Evolutionary conservation across 768 basidiomycete species (phyloP).

Genomic region (Vishniacozyma victoriae): DNA sequence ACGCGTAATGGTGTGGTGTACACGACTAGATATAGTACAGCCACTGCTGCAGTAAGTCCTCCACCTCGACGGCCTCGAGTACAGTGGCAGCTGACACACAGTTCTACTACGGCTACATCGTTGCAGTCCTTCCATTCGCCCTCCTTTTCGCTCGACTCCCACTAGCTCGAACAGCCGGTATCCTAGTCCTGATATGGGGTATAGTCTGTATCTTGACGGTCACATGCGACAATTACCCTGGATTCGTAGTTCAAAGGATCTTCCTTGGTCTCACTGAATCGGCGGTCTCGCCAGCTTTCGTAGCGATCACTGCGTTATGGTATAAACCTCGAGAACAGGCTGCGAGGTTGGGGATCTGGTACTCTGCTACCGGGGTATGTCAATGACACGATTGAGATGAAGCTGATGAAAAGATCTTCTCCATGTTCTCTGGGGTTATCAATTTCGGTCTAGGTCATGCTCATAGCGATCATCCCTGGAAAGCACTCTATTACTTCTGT

Average conservation of each 20-base stretch:
- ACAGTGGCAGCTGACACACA: not conserved
- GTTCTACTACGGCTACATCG: conserved; percentile 47
- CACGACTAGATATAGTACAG: conserved; percentile 41
- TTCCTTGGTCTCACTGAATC: conserved; percentile 42
- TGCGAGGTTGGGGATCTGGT: conserved; percentile 46
- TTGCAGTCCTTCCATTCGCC: conserved; percentile 38
- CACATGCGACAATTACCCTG: conserved; percentile 27
- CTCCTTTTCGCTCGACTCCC: conserved; percentile 33
- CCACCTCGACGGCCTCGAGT: not conserved
- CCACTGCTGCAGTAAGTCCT: conserved; percentile 33
- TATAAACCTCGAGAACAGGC: conserved; percentile 47
- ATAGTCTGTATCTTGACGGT: conserved; percentile 37
- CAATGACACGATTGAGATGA: not conserved
- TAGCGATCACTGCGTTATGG: conserved; percentile 47
- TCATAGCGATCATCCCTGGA: conserved; percentile 35
- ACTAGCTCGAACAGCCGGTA: conserved; percentile 22
- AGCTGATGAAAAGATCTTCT: conserved; percentile 34
- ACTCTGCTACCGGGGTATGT: conserved; percentile 42
- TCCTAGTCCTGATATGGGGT: conserved; percentile 40
- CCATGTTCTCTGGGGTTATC: conserved; percentile 46
- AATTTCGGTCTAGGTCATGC: conserved; percentile 47
- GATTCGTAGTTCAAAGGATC: conserved; percentile 42
- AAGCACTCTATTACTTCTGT: conserved; percentile 45
- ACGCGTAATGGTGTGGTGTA: conserved; percentile 30
- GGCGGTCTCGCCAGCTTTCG: conserved; percentile 47